phyloP scores from a whole-genome alignment of 441 rosid genomes.

The Croton laevigatus region DNA sequence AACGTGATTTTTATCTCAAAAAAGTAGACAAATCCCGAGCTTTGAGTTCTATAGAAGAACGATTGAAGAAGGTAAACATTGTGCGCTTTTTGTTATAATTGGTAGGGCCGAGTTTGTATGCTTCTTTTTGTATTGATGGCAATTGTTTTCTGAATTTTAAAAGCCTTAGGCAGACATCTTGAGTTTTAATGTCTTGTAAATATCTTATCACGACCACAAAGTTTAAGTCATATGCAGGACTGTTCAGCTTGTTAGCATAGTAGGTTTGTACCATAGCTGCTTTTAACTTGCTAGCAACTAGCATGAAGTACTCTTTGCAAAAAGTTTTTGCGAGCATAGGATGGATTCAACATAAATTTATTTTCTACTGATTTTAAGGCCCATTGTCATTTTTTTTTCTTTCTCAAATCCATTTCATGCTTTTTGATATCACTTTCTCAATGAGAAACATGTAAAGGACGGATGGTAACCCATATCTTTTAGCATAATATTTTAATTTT shows the following conservation, averaged over 20 bases:
- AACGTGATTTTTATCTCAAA: constrained; percentile 73
- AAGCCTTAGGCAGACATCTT: background rate
- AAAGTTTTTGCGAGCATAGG: too few species aligned
- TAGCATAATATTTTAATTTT: background rate
- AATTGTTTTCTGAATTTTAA: background rate
- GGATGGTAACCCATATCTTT: background rate
- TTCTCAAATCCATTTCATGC: background rate
- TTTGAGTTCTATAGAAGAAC: constrained; percentile 64
- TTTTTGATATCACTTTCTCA: too few species aligned
- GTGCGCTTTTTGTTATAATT: background rate
- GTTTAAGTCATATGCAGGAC: too few species aligned
- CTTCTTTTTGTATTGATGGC: background rate
- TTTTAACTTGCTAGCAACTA: too few species aligned
- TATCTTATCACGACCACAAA: too few species aligned
- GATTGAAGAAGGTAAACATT: constrained; percentile 66
- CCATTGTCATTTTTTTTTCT: background rate
- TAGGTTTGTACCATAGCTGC: background rate
- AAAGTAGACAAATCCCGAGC: constrained; percentile 78
- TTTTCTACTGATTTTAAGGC: background rate
- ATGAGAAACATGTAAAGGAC: background rate
- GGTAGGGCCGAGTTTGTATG: background rate
- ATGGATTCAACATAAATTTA: too few species aligned
- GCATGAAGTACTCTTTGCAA: too few species aligned
- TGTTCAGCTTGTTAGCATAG: background rate
- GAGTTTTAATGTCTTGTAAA: background rate